Conservation (phyloP, 2,329 filamentous ascomycete species). For the Capronia americana region DNA sequence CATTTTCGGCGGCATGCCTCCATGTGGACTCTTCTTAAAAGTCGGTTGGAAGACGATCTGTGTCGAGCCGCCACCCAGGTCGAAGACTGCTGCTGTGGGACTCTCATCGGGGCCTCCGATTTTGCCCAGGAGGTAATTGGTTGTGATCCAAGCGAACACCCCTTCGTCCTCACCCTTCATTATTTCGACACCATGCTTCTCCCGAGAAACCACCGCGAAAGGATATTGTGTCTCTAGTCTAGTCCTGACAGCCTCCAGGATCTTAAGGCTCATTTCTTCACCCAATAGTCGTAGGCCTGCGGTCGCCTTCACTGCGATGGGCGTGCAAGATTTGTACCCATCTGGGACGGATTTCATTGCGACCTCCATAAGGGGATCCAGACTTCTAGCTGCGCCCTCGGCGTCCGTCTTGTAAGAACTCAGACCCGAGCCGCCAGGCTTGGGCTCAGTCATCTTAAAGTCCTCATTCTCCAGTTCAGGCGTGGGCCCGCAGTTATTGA, state of each 20-base stretch:
- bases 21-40: slow-evolving; percentile 73
- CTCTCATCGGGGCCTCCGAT: slow-evolving; percentile 91
- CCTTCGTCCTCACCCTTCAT: slow-evolving; percentile 98
- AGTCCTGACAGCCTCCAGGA: slow-evolving; percentile 80
- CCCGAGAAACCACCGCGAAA: slow-evolving; percentile 88
- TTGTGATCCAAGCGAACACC: slow-evolving; percentile 98
- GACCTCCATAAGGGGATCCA: slow-evolving; percentile 85
- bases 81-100: slow-evolving; percentile 91
- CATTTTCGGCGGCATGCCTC: slow-evolving; percentile 85
- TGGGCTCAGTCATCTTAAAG: slow-evolving; percentile 92
- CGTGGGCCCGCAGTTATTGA: slow-evolving; percentile 97
- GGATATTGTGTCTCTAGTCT: slow-evolving; percentile 89
- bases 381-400: slow-evolving; percentile 83
- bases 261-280: slow-evolving; percentile 77
- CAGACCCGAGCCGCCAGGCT: slow-evolving; percentile 76
- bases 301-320: slow-evolving; percentile 96
- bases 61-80: slow-evolving; percentile 94
- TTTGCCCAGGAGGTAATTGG: slow-evolving; percentile 97
- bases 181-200: slow-evolving; percentile 87
- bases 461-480: slow-evolving; percentile 91
- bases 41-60: slow-evolving; percentile 99
- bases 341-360: slow-evolving; percentile 86
- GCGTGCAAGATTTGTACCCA: slow-evolving; percentile 87
- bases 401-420: slow-evolving; percentile 88
- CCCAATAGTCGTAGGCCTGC: slow-evolving; percentile 90